These are phyloP conservation scores for Ocimum tenuiflorum DNA, from an alignment of 257 asterid genomes.

Conservation along the genomic window DNA sequence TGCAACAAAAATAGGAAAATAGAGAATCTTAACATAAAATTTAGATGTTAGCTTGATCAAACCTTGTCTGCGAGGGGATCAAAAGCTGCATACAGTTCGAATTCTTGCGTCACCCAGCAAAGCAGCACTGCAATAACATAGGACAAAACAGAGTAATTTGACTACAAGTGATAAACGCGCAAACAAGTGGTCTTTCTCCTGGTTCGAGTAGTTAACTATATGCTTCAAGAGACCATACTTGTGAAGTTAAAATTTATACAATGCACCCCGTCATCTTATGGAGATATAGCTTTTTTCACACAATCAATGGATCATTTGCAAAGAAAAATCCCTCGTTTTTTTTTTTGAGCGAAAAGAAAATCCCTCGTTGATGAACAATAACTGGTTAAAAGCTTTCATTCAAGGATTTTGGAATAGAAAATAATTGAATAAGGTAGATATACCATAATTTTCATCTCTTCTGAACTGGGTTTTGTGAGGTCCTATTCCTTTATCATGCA, in stretches of 20 bases:
- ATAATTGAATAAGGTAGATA: background rate
- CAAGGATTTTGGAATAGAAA: background rate
- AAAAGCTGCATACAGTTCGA: conserved; percentile 93
- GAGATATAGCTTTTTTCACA: no score
- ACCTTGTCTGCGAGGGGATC: conserved; percentile 99
- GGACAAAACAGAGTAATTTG: background rate
- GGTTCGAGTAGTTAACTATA: background rate
- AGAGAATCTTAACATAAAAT: background rate
- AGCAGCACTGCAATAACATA: conserved; percentile 57
- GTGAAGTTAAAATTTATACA: background rate
- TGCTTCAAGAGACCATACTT: background rate
- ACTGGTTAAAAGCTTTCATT: background rate
- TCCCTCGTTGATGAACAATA: background rate
- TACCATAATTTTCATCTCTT: conserved; percentile 92
- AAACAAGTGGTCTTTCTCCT: no score
- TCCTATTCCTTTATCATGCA: conserved; percentile 78
- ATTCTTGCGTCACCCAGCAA: conserved; percentile 97
- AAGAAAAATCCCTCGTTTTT: background rate
- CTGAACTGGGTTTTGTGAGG: conserved; percentile 94
- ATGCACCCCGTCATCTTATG: background rate
- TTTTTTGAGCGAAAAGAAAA: no score
- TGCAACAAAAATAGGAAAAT: no score
- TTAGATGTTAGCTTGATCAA: conserved; percentile 17
- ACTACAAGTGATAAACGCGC: background rate
- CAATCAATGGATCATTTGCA: background rate